Conservation (phyloP, 345 rosid species). For the Boechera retrofracta region DNA sequence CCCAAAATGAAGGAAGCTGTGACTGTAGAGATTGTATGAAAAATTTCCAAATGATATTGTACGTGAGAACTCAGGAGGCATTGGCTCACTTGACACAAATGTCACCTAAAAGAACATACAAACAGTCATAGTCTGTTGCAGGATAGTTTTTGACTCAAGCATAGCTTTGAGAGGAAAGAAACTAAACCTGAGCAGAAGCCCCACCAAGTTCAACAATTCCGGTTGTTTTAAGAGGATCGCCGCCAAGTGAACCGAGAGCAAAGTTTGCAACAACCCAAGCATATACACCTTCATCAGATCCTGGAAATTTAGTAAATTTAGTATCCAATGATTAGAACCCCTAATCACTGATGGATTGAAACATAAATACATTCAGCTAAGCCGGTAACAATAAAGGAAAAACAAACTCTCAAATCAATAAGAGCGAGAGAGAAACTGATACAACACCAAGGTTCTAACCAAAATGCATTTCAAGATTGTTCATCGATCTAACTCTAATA, state of each 20-base stretch:
- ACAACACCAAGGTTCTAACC: not conserved
- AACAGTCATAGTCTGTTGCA: not conserved
- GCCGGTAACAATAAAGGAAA: not conserved
- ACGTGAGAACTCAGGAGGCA: slow-evolving; percentile 78
- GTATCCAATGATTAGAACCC: slow-evolving; percentile 19
- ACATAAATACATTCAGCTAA: slow-evolving; percentile 1
- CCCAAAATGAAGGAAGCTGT: slow-evolving; percentile 95
- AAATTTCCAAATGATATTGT: slow-evolving; percentile 65
- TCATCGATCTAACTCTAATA: not conserved
- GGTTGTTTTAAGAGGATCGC: slow-evolving; percentile 77
- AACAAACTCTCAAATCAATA: not conserved
- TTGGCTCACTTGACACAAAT: slow-evolving; percentile 72
- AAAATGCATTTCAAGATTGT: not conserved
- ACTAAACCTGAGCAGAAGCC: slow-evolving; percentile 91
- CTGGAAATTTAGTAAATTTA: slow-evolving; percentile 36
- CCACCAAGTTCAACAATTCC: slow-evolving; percentile 99
- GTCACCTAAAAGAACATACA: slow-evolving; percentile 64
- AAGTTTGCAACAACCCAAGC: slow-evolving; percentile 96
- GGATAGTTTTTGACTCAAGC: not conserved
- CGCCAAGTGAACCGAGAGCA: slow-evolving; percentile 83
- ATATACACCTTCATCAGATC: slow-evolving; percentile 93
- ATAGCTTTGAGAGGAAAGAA: not conserved
- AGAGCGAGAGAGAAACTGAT: too few relatives aligned
- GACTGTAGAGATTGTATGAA: slow-evolving; percentile 91
- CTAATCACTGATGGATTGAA: not conserved